Evolutionary conservation across 768 basidiomycete genomes (phyloP), one percentile per base, ranked within the genome.

Genomic region (Tricholoma terreum): DNA sequence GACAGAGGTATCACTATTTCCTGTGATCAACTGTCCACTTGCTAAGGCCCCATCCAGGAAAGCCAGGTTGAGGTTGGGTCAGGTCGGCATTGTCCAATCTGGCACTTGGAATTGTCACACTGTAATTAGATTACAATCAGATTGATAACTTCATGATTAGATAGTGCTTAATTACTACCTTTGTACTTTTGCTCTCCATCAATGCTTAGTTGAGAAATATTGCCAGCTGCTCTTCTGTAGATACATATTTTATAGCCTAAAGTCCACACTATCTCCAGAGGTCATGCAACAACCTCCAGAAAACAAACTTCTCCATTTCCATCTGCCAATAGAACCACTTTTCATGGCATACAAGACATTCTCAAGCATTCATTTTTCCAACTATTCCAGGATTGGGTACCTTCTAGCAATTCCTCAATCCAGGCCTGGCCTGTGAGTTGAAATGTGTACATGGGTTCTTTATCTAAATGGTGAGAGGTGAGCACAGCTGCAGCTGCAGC

Each of bases 261-360:
- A 40, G 38, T 52, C 52, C 38, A 30, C 52, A 52, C 22, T 12
- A 14, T 24, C 8, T 4, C 30, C n/a, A 17, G 15, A 52, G 50
- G 1, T 52, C 50, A 38, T 15, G 12, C 50, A 52, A 52, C 15
- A 52, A 52, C 10, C 10, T 52, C 34, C 11, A 17, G 50, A 38
- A 52, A 35, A 52, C 50, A 52, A 52, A 36, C 15, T 52, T 52
- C 5, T 52, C 33, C 50, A 52, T 52, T 52, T 34, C 50, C 2
- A 52, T 52, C 50, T 52, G 50, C 17, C 10, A 8, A 35, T 19
- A 8, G 15, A 52, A 52, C 9, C 34, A 15, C 33, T 52, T 27
- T 2, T 6, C 22, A 52, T 52, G 50, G 33, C 50, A 33, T 52
- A 5, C 31, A 27, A 52, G 9, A 38, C 19, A 22, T n/a, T 27